Base-by-base conservation (phyloP, 164 flowering plant genomes). In the Magnolia kwangsiensis region DNA sequence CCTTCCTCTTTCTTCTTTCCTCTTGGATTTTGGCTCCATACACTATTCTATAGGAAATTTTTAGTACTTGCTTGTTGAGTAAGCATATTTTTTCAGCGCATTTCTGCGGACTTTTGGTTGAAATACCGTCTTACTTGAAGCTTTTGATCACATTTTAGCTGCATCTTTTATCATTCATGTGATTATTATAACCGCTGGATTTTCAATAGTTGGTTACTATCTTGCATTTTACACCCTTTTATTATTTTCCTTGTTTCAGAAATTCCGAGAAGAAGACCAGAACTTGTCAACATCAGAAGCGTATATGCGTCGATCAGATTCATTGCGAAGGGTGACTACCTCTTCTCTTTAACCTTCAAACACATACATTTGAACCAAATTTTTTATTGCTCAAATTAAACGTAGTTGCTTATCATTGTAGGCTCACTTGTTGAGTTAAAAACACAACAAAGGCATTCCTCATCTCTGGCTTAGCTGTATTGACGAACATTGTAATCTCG, bases 251-350 rank as follows among this genome's bases (percentile, higher is more conserved):
- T 63, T 73, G 14, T 77, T 82, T 37, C 88, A 96, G 99, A 94
- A 88, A 90, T 96, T 96, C 80, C 90, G 89, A 81, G 90, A 90
- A 76, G 99, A 96, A 83, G 98, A 94, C 76, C 82, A 66, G 85
- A 87, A 92, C 77, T 90, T 90, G 66, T 88, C 99, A 69, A 88
- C 92, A 31, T 84, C 97, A 23, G 96, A 94, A 78, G 97, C 98
- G 70, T 92, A 75, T 76, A 89, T 90, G 92, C 87, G 93, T 61
- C 87, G 98, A 82, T 96, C 99, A 75, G 82, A 84, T 84, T 90
- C 97, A 13, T 81, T 96, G 82, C 90, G 86, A 81, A 91, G 90
- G 78, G 99, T 96, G 74, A 89, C 94, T 82, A 49, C 55, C 71
- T 66, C 37, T 8, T 37, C 45, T 8, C 18, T 73, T 65, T 65